Percentiles rank a stretch among this genome's conserved stretches.
Conservation (phyloP, 1,139 yeast genomes). For the Diutina mesorugosa region DNA sequence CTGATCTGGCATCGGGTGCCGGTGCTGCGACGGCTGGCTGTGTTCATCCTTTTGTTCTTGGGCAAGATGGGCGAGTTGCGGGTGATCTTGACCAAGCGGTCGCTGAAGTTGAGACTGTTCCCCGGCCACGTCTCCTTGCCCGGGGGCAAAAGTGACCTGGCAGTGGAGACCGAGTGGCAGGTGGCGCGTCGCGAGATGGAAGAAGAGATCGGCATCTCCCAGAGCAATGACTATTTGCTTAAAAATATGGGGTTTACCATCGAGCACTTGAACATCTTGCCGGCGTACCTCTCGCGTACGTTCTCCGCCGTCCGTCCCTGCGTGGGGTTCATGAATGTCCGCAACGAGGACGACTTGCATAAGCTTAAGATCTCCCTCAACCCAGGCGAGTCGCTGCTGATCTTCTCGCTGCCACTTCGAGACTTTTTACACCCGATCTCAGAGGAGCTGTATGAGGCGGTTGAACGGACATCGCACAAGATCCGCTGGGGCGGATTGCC, state of each 20-base stretch:
- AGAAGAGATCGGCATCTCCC: constrained; percentile 73
- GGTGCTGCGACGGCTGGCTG: constrained; percentile 58
- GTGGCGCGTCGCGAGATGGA: constrained; percentile 73
- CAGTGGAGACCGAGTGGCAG: constrained; percentile 52
- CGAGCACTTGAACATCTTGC: constrained; percentile 48
- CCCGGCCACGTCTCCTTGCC: constrained; percentile 87
- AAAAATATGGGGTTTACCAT: constrained; percentile 38
- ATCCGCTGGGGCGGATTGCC: constrained; percentile 61
- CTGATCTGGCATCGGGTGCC: constrained; percentile 53
- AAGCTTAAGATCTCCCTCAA: constrained; percentile 33
- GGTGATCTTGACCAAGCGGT: constrained; percentile 66
- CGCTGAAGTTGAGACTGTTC: constrained; percentile 54
- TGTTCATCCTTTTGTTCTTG: constrained; percentile 55
- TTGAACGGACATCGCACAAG: constrained; percentile 26
- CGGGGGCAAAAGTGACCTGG: constrained; percentile 73
- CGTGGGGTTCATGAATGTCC: constrained; percentile 45
- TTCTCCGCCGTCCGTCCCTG: constrained; percentile 75
- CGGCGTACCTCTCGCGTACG: constrained; percentile 69
- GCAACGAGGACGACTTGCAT: constrained; percentile 12
- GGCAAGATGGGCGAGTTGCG: constrained; percentile 64
- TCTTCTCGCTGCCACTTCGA: constrained; percentile 54
- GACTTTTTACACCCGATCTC: constrained; percentile 41
- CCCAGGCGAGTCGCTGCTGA: constrained; percentile 60
- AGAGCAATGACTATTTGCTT: constrained; percentile 30
- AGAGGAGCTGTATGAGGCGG: constrained; percentile 25